Conservation (phyloP, 192 early-diverging fungal species). For the Coemansia sp. region DNA sequence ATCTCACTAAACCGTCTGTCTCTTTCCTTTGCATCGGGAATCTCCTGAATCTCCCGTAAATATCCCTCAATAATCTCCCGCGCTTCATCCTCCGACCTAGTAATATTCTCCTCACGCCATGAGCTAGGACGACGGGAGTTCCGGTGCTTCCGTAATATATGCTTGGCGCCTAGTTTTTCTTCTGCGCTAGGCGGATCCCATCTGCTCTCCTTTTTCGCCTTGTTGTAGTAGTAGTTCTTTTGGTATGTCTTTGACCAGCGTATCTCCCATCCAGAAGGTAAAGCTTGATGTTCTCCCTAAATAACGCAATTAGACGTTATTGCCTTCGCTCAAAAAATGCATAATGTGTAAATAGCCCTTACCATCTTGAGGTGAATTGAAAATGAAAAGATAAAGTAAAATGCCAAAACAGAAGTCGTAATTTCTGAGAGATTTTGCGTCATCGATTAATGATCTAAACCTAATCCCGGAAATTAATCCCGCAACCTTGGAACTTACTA, state of each 20-base stretch:
- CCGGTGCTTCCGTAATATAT: constrained; percentile 88
- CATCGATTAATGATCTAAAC: no score
- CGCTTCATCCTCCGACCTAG: constrained; percentile 89
- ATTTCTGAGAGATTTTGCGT: no score
- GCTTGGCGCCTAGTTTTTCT: constrained; percentile 58
- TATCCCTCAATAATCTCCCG: constrained; percentile 64
- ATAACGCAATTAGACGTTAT: no score
- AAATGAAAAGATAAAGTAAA: no score
- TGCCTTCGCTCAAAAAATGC: no score
- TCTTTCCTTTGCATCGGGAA: constrained; percentile 19
- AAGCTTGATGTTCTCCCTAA: constrained; percentile 26
- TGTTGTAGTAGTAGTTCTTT: constrained; percentile 78
- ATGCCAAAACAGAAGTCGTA: no score
- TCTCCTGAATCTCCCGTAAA: constrained; percentile 31
- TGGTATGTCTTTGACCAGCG: constrained; percentile 65
- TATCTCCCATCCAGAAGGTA: constrained; percentile 68
- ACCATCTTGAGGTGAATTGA: no score
- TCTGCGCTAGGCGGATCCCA: constrained; percentile 66
- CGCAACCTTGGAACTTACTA: no score
- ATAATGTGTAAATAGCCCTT: background rate
- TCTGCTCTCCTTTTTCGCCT: constrained; percentile 63
- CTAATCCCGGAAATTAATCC: no score
- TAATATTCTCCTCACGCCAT: constrained; percentile 88
- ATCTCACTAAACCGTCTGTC: constrained; percentile 66
- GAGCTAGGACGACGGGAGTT: constrained; percentile 83